Evolutionary conservation across 2,329 filamentous ascomycete species (phyloP), one percentile per base, ranked within the genome.

Genomic region (Diaporthe sp.): DNA sequence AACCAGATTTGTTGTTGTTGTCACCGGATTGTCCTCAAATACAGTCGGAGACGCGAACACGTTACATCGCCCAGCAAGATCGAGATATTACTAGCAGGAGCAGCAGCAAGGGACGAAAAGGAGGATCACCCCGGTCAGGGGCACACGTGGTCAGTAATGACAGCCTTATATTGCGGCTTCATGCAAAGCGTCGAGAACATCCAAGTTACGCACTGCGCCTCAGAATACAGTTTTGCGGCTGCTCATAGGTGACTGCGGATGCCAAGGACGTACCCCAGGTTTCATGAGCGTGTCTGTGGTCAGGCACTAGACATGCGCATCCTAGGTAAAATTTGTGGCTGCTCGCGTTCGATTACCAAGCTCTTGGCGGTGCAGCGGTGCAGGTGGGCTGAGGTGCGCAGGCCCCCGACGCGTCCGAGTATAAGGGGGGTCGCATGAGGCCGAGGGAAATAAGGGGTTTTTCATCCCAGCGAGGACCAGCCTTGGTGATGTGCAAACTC

Each of bases 161-260:
- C 46, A 70, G 65, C 65, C 65, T 70, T 70, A 70, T 70, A 70
- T 70, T 70, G 65, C 65, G 65, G 65, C 49, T 55, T 70, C 46
- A 70, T 70, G 65, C 65, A 53, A 53, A 22, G 65, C 65, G 49
- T 28, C 46, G n/a, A 42, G 34, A 42, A 31, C 13, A 51, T 28
- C 34, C 46, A 28, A 55, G 65, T 55, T 28, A 70, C 49, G 49
- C 34, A 25, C 65, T 70, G 65, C 65, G 65, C 65, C 65, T 70
- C 65, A 70, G 65, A 55, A 70, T 55, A 70, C 34, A 15, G 65
- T 70, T 70, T 55, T 70, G 65, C 65, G 65, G 65, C 65, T 53
- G 65, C 65, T 70, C 46, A 70, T 70, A 70, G 65, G 65, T 42
- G 65, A 31, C 51, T 55, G 34, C 49, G 49, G 65, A 12, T 31